Evolutionary conservation across 2,329 filamentous ascomycete species (phyloP), one percentile per base, ranked within the genome.

Genomic region (Cercospora nicotianae): DNA sequence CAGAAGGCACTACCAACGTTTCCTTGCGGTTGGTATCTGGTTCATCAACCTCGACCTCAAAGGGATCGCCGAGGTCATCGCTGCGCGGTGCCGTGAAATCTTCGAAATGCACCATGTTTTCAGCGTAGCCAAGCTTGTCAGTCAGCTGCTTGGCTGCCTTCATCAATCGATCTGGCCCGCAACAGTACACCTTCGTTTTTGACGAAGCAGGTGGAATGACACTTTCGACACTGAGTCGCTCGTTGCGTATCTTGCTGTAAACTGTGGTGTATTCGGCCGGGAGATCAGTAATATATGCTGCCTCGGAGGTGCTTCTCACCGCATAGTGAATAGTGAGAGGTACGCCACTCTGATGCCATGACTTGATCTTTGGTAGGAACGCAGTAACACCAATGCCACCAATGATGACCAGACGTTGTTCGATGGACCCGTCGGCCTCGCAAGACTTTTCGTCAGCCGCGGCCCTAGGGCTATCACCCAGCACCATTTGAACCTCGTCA

Each of bases 371-470:
- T 0, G 80, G 73, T 8, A 91, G 73, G 70, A 90, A 90, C 0
- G 89, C 89, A 1, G 89, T 91, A 69, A 91, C 85, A 0, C 89
- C 89, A 31, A 91, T 87, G 0, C 89, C 89, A 9, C 86, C 89
- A 0, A 83, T 87, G 31, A 91, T 84, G 72, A 90, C 87, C 45
- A 90, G 80, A 70, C 90, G 88, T 60, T 85, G 86, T 31, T 89
- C 82, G 33, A 81, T 81, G 2, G 84, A 61, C 13, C 45, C n/a
- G 2, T 63, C 6, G 5, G 33, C 5, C 16, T 51, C 36, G 60
- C 65, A 67, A 12, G 28, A 13, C 16, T 64, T 28, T 16, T 67
- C 65, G 28, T 67, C 36, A 30, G 26, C 4, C 30, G 39, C 82
- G 4, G 59, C 66, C 53, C 20, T 39, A 18, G 63, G 65, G 36